phyloP scores from a whole-genome alignment of 495 filamentous ascomycete genomes.

The Pseudoneurospora amorphoporcata region DNA sequence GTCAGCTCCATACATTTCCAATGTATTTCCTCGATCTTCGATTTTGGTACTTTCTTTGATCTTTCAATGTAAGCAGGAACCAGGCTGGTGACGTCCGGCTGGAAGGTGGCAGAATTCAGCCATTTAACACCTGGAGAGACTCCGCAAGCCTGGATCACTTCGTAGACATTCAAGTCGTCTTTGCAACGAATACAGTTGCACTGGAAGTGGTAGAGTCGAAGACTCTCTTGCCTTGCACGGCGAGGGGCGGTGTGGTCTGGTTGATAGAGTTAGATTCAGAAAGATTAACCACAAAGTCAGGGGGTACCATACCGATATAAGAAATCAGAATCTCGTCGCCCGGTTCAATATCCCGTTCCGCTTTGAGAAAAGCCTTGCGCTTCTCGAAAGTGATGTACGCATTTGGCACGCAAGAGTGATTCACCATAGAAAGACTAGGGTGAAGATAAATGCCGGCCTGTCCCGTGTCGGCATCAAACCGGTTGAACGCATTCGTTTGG shows the following conservation, averaged over 20 bases:
- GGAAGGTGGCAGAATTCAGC: not conserved
- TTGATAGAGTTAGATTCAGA: not conserved
- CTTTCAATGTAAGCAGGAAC: constrained; percentile 18
- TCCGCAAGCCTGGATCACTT: constrained; percentile 13
- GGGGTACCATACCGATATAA: constrained; percentile 33
- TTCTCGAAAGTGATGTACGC: constrained; percentile 37
- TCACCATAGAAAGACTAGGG: constrained; percentile 36
- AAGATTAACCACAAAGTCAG: not conserved
- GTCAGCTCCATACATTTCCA: constrained; percentile 7
- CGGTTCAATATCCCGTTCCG: constrained; percentile 27
- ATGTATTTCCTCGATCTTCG: constrained; percentile 15
- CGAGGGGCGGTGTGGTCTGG: constrained; percentile 25
- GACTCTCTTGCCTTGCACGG: constrained; percentile 19
- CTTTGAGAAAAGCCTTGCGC: constrained; percentile 30
- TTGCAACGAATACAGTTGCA: constrained; percentile 33
- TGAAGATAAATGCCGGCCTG: constrained; percentile 34
- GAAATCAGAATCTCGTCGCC: constrained; percentile 42
- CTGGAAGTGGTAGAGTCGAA: constrained; percentile 32
- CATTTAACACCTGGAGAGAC: not conserved
- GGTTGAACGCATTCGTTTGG: constrained; percentile 38
- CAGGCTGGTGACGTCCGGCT: constrained; percentile 13
- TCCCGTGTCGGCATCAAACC: constrained; percentile 28
- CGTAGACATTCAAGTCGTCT: constrained; percentile 34
- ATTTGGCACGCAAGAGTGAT: constrained; percentile 46
- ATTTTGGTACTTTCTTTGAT: constrained; percentile 5